Base-by-base conservation (phyloP, 1,284 basidiomycete genomes). In the Omphalotus olearius region DNA sequence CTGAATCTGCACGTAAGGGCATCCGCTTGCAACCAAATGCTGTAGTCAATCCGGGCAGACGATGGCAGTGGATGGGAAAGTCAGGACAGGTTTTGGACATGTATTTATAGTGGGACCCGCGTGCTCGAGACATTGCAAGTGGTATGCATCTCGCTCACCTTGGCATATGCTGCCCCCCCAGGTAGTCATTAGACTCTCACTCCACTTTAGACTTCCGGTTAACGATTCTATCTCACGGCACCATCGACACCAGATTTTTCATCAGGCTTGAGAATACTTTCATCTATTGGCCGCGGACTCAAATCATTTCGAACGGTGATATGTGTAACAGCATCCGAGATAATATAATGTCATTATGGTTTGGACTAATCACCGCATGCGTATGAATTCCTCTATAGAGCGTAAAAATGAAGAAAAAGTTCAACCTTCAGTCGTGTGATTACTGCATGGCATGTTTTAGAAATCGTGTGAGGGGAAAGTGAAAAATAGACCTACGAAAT, bases 41-140 rank as follows among this genome's bases (percentile, higher is more conserved):
- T 1, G 59, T 68, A 16, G 80, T 94, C 53, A 79, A 83, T 56
- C 79, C 82, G 23, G 77, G 80, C 51, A 75, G 79, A 50, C 77
- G 84, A 50, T 92, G 88, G 89, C 71, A 70, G 16, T 92, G 90
- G 89, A 92, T 92, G 89, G 88, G 86, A 58, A 80, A 73, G 60
- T 69, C 72, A 39, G 87, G 87, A 14, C 73, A 81, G 65, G 69
- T 90, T 52, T 0, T 50, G 9, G 20, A 40, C 9, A 17, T 40
- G 39, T 18, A 44, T 28, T 11, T 18, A 44, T 44, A 13, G 13
- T 10, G 13, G 13, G 9, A 33, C 30, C 30, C 30, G 30, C 30
- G 30, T 33, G 13, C 30, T 33, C 30, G 30, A 33, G 30, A 33
- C 7, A 33, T 23, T 3, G 7, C 30, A 9, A 33, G 9, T 33